Evolutionary conservation across 352 stramenopile species (phyloP), one percentile per base, ranked within the genome.

Genomic region (Nothophytophthora sp.): DNA sequence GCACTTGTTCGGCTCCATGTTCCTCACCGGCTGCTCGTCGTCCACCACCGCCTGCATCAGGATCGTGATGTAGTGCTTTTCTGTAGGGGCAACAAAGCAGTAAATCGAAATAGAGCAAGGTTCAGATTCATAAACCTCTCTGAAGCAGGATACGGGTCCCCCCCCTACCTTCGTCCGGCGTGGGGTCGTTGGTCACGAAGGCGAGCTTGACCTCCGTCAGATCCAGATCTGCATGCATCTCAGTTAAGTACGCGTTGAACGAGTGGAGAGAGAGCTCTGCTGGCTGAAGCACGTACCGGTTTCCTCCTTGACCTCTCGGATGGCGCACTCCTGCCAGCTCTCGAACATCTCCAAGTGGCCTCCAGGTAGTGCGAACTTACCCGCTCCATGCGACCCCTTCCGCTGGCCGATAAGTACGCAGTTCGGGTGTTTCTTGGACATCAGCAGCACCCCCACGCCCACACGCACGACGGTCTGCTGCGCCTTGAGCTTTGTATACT

Each of bases 1-100:
- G 55, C 84, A 94, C 60, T 94, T 94, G 72, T 86, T 47, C 1
- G 81, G 81, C 64, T 94, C 84, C 81, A 92, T 92, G 64, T 90
- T 89, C 35, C 58, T 57, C 24, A 80, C 56, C 23, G 60, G 64
- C 50, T 91, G 78, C 25, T 57, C 55, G 22, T 67, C 49, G n/a
- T 63, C 53, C 29, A 94, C 74, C 3, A 46, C 46, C 3, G 81
- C 80, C 39, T 91, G 77, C 76, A 91, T 88, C 42, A 92, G 80
- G 54, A 94, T 88, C 34, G 84, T 94, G 45, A 92, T 90, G 67
- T 92, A 94, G 60, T 94, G 83, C 50, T 91, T 92, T n/a, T n/a
- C n/a, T 39, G 48, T 47, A 63, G 40, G 20, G 19, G 38, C 11
- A 20, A 24, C n/a, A n/a, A n/a, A n/a, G n/a, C n/a, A n/a, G n/a